phyloP scores from a whole-genome alignment of 2,329 filamentous ascomycete species.

The Cercospora zeae-maydis region DNA sequence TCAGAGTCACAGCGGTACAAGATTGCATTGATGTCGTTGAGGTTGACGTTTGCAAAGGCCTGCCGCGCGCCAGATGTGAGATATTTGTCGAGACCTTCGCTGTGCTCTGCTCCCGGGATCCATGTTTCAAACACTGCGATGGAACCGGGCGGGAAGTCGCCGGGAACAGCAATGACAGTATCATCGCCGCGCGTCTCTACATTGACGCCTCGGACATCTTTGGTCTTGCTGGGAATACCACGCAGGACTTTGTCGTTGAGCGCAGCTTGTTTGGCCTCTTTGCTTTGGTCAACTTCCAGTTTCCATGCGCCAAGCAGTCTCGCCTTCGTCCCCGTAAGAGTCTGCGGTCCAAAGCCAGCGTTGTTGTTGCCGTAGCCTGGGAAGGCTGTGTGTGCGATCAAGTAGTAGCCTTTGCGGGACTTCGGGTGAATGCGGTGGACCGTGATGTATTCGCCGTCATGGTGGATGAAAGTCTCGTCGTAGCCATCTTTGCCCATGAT shows the following conservation, averaged over 20 bases:
- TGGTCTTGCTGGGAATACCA: conserved; percentile 79
- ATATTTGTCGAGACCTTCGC: conserved; percentile 76
- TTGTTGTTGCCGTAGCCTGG: conserved; percentile 84
- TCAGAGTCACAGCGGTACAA: conserved; percentile 90
- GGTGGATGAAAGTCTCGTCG: conserved; percentile 92
- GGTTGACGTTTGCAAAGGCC: conserved; percentile 69
- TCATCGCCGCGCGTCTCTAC: conserved; percentile 70
- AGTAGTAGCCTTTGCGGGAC: conserved; percentile 87
- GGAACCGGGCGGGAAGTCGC: conserved; percentile 85
- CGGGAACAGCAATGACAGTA: conserved; percentile 74
- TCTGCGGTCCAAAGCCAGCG: conserved; percentile 72
- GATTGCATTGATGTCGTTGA: conserved; percentile 85
- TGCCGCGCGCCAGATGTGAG: conserved; percentile 76
- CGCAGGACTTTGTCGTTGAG: conserved; percentile 68
- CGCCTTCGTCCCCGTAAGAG: conserved; percentile 77
- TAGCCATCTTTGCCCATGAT: conserved; percentile 95
- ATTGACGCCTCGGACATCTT: conserved; percentile 68
- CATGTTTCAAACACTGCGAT: conserved; percentile 95
- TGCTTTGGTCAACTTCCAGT: conserved; percentile 78
- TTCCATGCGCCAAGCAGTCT: conserved; percentile 87
- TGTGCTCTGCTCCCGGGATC: conserved; percentile 84
- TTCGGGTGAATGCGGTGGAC: conserved; percentile 92
- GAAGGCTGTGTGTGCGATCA: conserved; percentile 94
- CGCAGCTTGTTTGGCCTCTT: conserved; percentile 63
- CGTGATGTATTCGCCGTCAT: conserved; percentile 93